Evolutionary conservation across 1,139 yeast genomes (phyloP).

Genomic region (Lodderomyces pseudojiufengensis): DNA sequence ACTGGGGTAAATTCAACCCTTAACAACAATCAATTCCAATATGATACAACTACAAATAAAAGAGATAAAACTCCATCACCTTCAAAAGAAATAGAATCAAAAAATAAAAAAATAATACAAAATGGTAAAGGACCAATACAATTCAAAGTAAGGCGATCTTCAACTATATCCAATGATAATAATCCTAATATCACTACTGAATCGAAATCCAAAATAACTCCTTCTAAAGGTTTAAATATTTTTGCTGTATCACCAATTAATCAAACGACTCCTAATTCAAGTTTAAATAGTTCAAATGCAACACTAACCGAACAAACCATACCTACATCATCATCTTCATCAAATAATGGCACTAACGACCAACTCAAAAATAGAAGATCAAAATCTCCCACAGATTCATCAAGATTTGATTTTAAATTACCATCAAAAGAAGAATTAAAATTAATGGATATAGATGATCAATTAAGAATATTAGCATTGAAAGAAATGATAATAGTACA

Average conservation of each 20-base stretch:
- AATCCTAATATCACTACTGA: background rate
- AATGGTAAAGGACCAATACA: background rate
- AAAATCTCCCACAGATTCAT: slow-evolving; percentile 13
- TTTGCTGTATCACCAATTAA: slow-evolving; percentile 13
- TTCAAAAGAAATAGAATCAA: background rate
- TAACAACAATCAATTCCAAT: background rate
- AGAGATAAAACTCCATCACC: slow-evolving; percentile 3
- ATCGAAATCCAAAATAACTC: slow-evolving; percentile 1
- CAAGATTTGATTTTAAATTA: slow-evolving; percentile 25
- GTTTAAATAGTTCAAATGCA: background rate
- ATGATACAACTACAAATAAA: background rate
- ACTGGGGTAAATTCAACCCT: too few relatives aligned
- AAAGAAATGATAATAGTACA: slow-evolving; percentile 63
- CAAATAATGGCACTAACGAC: background rate
- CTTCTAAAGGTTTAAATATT: slow-evolving; percentile 12
- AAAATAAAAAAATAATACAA: background rate
- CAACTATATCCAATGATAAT: background rate
- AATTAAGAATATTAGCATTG: slow-evolving; percentile 52
- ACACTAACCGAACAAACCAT: slow-evolving; percentile 1
- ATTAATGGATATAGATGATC: slow-evolving; percentile 47
- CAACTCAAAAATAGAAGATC: background rate
- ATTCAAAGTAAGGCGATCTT: slow-evolving; percentile 2
- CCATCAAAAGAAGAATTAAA: slow-evolving; percentile 32
- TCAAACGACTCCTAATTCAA: background rate
- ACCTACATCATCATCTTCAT: slow-evolving; percentile 2